These are phyloP conservation scores for Entelexis paramagnoliae DNA, from an alignment of 1,139 yeast genomes.

Conservation along the genomic window DNA sequence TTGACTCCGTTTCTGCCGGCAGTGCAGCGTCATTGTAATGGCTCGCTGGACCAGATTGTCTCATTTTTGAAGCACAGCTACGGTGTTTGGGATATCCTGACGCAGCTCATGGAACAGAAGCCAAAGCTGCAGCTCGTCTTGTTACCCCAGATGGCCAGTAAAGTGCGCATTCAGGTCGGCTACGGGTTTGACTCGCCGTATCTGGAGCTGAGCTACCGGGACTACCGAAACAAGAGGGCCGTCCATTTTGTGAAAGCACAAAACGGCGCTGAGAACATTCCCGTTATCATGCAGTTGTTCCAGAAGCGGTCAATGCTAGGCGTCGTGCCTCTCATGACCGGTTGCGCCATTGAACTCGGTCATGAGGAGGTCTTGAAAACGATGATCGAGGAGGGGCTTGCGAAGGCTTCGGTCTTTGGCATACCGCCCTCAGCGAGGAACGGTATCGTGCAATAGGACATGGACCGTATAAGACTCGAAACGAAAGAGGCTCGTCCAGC, in stretches of 20 bases:
- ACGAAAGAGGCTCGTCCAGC: too few species aligned
- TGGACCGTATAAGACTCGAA: too few species aligned
- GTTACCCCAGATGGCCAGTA: slow-evolving; percentile 22
- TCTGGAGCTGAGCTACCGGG: slow-evolving; percentile 13
- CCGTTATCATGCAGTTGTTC: slow-evolving; percentile 6
- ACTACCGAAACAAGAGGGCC: not conserved
- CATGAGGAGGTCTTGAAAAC: slow-evolving; percentile 4
- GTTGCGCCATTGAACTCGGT: slow-evolving; percentile 18
- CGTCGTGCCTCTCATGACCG: slow-evolving; percentile 18
- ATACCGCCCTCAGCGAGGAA: not conserved
- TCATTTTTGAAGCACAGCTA: slow-evolving; percentile 18
- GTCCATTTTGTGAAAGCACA: slow-evolving; percentile 15
- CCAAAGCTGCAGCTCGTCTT: slow-evolving; percentile 9
- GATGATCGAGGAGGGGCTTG: slow-evolving; percentile 4
- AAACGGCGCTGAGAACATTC: slow-evolving; percentile 13
- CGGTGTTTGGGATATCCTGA: slow-evolving; percentile 20
- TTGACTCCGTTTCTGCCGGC: slow-evolving; percentile 24
- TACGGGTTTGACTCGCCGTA: slow-evolving; percentile 1
- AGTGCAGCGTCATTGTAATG: slow-evolving; percentile 16
- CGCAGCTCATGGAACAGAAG: not conserved
- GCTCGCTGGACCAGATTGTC: slow-evolving; percentile 19
- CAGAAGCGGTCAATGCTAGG: not conserved
- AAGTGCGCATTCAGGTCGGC: slow-evolving; percentile 17
- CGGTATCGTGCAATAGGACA: too few species aligned
- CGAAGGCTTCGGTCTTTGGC: not conserved